Evolutionary conservation across 371 early-diverging fungal genomes (phyloP), one percentile per base, ranked within the genome.

Genomic region (Phascolomyces articulosus): DNA sequence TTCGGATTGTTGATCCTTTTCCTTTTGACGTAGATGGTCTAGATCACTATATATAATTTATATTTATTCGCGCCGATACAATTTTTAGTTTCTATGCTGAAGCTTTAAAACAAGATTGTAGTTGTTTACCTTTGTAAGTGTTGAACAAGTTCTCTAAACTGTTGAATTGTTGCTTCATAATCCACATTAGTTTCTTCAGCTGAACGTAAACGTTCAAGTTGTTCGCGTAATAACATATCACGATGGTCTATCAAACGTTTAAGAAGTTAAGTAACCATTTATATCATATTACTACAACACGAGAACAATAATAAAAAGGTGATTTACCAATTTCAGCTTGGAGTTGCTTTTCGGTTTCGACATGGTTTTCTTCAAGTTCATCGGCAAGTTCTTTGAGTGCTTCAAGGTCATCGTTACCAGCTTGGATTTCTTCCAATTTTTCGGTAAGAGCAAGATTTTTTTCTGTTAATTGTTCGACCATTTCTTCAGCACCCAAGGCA

Each of bases 321-420:
- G 7, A 62, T 51, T 53, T 74, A 69, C 75, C 77, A 65, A 96
- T 91, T 65, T 96, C 97, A 4, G 86, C 87, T 67, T 91, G 91
- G 31, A 95, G 80, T 49, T 95, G 91, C 65, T 92, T 90, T 72
- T 92, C 93, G 16, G 90, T 92, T 58, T 95, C 94, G 11, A 91
- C 81, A 65, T 96, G 95, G 57, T 88, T 92, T 66, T 95, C 94
- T 72, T 96, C 96, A 67, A 96, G 75, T 69, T 96, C 95, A 63
- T 97, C 95, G 68, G 93, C 95, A 49, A 96, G 77, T 62, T 94
- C 95, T 70, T 91, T 90, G 29, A 96, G 77, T 9, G 95, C 92
- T 75, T 98, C 96, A 58, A 96, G 82, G 68, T 95, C 96, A 55
- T 94, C 97, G 40, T 94, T 86, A 1, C 77, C 78, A 41, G 80